Conservation (phyloP, 164 flowering plant species). For the Aristolochia contorta region DNA sequence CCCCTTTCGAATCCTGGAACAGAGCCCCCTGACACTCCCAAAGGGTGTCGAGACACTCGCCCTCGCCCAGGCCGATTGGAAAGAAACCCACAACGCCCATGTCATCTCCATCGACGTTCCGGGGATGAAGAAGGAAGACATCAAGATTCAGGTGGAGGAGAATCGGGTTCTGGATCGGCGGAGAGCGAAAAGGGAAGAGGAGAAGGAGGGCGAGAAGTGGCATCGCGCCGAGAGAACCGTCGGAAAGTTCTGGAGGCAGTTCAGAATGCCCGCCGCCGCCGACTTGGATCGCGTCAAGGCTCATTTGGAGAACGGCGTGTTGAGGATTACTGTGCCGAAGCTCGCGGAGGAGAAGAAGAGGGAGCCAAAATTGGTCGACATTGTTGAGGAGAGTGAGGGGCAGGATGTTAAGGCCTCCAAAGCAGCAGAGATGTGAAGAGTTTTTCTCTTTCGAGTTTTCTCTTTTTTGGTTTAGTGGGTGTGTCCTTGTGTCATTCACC, state of each 20-base stretch:
- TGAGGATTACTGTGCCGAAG: slow-evolving; percentile 32
- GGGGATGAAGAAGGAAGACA: slow-evolving; percentile 38
- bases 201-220: slow-evolving; percentile 33
- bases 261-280: slow-evolving; percentile 33
- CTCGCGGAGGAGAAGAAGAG: slow-evolving; percentile 26
- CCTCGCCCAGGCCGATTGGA: slow-evolving; percentile 42
- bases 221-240: slow-evolving; percentile 32
- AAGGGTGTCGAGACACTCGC: slow-evolving; percentile 20
- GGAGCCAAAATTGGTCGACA: slow-evolving; percentile 22
- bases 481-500: too few species aligned
- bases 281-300: slow-evolving; percentile 34
- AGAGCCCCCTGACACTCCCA: slow-evolving; percentile 25
- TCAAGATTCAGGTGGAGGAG: slow-evolving; percentile 47
- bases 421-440: neutral
- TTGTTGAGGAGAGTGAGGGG: slow-evolving; percentile 12
- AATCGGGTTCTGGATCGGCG: slow-evolving; percentile 38
- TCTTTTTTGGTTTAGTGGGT: too few species aligned
- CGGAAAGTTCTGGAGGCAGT: slow-evolving; percentile 46
- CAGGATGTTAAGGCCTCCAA: slow-evolving; percentile 11
- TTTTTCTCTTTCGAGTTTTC: too few species aligned
- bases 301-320: slow-evolving; percentile 36
- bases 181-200: slow-evolving; percentile 26
- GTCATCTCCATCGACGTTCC: slow-evolving; percentile 30
- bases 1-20: slow-evolving; percentile 38
- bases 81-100: slow-evolving; percentile 30